Evolutionary conservation across 768 basidiomycete species (phyloP).

Genomic region (Lyophyllum shimeji): DNA sequence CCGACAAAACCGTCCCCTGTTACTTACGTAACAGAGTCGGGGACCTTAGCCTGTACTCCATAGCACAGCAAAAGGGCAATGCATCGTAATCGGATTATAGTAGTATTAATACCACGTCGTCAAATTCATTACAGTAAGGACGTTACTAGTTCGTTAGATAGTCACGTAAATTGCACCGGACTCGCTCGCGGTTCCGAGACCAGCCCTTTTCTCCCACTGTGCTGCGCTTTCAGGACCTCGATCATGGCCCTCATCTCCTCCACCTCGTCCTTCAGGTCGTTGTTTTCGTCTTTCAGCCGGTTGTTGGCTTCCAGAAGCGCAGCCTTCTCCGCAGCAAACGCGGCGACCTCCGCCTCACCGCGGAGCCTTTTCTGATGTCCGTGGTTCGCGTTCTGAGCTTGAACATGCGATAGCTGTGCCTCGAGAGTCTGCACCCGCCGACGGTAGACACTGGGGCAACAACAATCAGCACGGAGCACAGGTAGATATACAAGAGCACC

Average conservation of each 20-base stretch:
- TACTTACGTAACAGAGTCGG: no score
- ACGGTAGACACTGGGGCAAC: slow-evolving; percentile 45
- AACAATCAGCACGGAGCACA: not conserved
- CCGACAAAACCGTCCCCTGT: no score
- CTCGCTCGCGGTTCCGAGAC: slow-evolving; percentile 49
- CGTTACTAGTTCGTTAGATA: not conserved
- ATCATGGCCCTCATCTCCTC: slow-evolving; percentile 73
- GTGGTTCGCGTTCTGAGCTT: slow-evolving; percentile 34
- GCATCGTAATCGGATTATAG: not conserved
- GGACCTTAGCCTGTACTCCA: no score
- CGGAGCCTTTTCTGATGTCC: slow-evolving; percentile 33
- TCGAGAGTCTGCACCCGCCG: slow-evolving; percentile 65
- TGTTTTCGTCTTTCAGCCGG: slow-evolving; percentile 58
- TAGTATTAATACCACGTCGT: not conserved
- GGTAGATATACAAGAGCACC: not conserved
- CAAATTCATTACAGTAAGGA: not conserved
- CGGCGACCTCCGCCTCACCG: slow-evolving; percentile 42
- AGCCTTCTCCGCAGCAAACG: slow-evolving; percentile 46
- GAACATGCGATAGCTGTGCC: slow-evolving; percentile 48
- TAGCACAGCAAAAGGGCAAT: no score
- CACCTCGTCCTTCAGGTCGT: slow-evolving; percentile 38
- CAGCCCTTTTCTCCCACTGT: slow-evolving; percentile 41
- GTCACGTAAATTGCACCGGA: slow-evolving; percentile 26
- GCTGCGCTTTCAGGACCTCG: slow-evolving; percentile 60
- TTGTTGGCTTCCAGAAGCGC: slow-evolving; percentile 48